Evolutionary conservation across 768 basidiomycete genomes (phyloP), one percentile per base, ranked within the genome.

Genomic region (Kwoniella pini): DNA sequence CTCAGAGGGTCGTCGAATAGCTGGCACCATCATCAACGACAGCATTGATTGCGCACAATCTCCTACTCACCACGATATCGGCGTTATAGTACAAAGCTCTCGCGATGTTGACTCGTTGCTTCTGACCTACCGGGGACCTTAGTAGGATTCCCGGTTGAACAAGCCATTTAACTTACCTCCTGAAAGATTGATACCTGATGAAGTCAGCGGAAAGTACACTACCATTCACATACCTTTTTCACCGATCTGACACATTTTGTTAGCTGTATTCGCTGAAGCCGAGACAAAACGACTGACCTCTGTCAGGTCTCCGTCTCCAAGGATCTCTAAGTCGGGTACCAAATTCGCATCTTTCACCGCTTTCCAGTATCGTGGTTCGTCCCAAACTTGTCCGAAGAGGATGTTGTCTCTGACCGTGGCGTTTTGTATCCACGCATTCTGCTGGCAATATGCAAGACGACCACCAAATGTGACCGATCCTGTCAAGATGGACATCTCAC

Each of bases 401-500:
- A 89, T 81, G 66, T 88, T 89, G 43, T 87, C 85, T 61, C 85
- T 79, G 83, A 87, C 53, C 11, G 62, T 64, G 0, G 68, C 83
- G 70, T 88, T 88, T 74, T 88, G 86, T 48, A 90, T 88, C 88
- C 88, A 90, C 0, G 87, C 86, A 0, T 83, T 84, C 76, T 90
- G 88, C 15, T 87, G 82, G 69, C 86, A 87, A 70, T 88, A 90
- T 4, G 84, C 86, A 10, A 88, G 81, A 13, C 80, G 77, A 0
- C 88, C 87, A 6, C 88, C 85, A 64, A 88, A 85, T 0, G 80
- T 77, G 36, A 86, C 82, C 12, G 77, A 71, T 0, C 88, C 88
- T 9, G 77, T 72, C 2, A 81, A 63, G 57, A 80, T 81, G 17
- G 82, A 80, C 87, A 88, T 88, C 77, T 88, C 88, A 4, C 88